These are phyloP conservation scores for Mycena alexandri DNA, from an alignment of 768 basidiomycete species.

Conservation along the genomic window DNA sequence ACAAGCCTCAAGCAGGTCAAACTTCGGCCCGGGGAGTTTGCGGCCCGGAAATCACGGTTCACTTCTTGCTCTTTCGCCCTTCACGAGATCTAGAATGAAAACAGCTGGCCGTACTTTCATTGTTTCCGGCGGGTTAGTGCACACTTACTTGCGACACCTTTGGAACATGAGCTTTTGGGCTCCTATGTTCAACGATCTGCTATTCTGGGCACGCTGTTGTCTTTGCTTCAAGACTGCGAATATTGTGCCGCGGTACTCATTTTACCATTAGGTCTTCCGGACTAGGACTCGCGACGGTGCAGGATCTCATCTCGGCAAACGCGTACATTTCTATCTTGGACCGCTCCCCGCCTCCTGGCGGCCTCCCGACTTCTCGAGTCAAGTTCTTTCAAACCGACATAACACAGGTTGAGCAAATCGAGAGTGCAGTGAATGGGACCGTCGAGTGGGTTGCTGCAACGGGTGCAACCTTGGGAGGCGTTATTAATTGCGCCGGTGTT, in stretches of 20 bases:
- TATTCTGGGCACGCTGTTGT: not conserved
- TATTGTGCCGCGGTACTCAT: not conserved
- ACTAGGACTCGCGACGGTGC: constrained; percentile 66
- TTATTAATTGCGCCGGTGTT: constrained; percentile 71
- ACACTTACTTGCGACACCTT: not conserved
- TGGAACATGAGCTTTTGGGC: too few relatives aligned
- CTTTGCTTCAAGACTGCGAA: not conserved
- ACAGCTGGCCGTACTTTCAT: constrained; percentile 66
- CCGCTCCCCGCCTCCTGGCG: constrained; percentile 52
- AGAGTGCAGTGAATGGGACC: constrained; percentile 53
- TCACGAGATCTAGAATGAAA: constrained; percentile 53
- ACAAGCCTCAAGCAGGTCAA: not conserved
- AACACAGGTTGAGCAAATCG: constrained; percentile 51
- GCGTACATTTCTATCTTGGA: constrained; percentile 69
- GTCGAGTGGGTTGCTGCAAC: constrained; percentile 58
- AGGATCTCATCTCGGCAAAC: constrained; percentile 56
- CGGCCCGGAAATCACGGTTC: not conserved
- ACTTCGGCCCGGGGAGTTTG: not conserved
- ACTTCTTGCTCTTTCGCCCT: not conserved
- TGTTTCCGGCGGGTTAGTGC: constrained; percentile 68
- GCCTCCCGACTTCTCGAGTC: constrained; percentile 43
- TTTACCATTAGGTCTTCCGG: constrained; percentile 61
- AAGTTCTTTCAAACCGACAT: constrained; percentile 60
- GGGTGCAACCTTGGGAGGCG: constrained; percentile 64
- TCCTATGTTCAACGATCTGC: too few relatives aligned